Percentiles rank a stretch among this genome's conserved stretches.
These are phyloP conservation scores for Chalaropsis thielavioides DNA, from an alignment of 2,329 filamentous ascomycete species.

Conservation along the genomic window DNA sequence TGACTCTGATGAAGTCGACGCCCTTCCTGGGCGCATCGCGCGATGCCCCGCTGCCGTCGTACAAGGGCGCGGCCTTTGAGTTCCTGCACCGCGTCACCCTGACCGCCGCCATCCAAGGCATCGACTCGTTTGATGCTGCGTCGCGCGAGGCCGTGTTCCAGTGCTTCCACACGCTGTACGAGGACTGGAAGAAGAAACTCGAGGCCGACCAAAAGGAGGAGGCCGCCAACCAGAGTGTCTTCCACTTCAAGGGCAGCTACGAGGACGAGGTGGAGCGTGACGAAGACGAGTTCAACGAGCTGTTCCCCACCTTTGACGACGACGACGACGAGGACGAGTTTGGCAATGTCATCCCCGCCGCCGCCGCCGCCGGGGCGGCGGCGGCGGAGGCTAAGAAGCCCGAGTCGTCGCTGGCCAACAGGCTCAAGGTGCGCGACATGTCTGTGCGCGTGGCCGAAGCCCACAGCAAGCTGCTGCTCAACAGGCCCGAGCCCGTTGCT, in stretches of 20 bases:
- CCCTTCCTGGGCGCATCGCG: conserved; percentile 41
- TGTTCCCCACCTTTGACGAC: conserved; percentile 68
- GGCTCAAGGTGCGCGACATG: conserved; percentile 35
- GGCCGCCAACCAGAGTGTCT: conserved; percentile 60
- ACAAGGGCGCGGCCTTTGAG: conserved; percentile 29
- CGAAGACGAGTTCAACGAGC: conserved; percentile 57
- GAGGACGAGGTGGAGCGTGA: conserved; percentile 65
- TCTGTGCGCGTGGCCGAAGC: conserved; percentile 47
- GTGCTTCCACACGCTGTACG: conserved; percentile 58
- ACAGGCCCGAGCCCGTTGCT: conserved; percentile 27
- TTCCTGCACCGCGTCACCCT: conserved; percentile 35
- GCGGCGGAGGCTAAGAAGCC: conserved; percentile 11
- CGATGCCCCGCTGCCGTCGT: conserved; percentile 19
- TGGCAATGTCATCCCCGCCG: conserved; percentile 4
- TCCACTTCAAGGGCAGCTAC: conserved; percentile 64
- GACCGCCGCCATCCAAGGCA: conserved; percentile 33
- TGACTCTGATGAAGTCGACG: conserved; percentile 30
- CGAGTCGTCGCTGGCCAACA: conserved; percentile 22
- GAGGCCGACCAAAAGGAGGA: conserved; percentile 61
- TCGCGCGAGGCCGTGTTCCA: conserved; percentile 39
- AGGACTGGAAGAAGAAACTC: conserved; percentile 66
- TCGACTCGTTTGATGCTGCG: conserved; percentile 22
- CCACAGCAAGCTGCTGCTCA: conserved; percentile 41
- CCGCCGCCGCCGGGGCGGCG: no score
- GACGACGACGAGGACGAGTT: conserved; percentile 24